Percentiles rank a stretch among this genome's conserved stretches.
phyloP scores from a whole-genome alignment of 1,139 yeast genomes.

The Yamadazyma atmosphaerica region DNA sequence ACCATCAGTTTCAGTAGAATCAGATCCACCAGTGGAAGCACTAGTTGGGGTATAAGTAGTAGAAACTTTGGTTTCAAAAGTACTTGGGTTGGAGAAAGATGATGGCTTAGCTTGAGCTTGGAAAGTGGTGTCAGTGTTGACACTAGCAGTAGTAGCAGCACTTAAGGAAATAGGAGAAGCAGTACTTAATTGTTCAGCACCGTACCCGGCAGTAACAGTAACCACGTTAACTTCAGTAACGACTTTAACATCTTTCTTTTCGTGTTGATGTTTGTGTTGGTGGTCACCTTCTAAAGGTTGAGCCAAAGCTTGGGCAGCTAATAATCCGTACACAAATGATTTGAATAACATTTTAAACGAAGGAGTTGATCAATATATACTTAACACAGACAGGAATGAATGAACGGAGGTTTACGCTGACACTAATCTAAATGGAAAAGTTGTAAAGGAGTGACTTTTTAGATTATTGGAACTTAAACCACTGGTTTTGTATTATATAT shows the following conservation, averaged over 20 bases:
- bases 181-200: slow-evolving; percentile 28
- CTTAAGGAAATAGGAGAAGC: slow-evolving; percentile 23
- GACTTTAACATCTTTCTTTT: slow-evolving; percentile 37
- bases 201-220: slow-evolving; percentile 37
- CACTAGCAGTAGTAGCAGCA: slow-evolving; percentile 20
- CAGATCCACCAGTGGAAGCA: slow-evolving; percentile 21
- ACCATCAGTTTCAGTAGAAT: slow-evolving; percentile 21
- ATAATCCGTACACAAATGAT: slow-evolving; percentile 26
- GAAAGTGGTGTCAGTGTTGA: slow-evolving; percentile 19
- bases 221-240: slow-evolving; percentile 36
- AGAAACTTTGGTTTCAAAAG: slow-evolving; percentile 19
- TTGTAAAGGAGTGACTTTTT: slow-evolving; percentile 13
- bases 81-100: slow-evolving; percentile 25
- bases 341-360: slow-evolving; percentile 49
- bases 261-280: slow-evolving; percentile 31
- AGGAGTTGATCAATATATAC: slow-evolving; percentile 51
- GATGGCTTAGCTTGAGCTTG: slow-evolving; percentile 27
- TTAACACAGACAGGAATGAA: too few relatives aligned
- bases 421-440: slow-evolving; percentile 11
- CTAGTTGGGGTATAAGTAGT: slow-evolving; percentile 21
- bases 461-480: slow-evolving; percentile 2
- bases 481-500: not conserved
- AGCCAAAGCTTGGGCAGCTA: slow-evolving; percentile 31
- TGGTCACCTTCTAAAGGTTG: slow-evolving; percentile 39
- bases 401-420: slow-evolving; percentile 6